Base-by-base conservation (phyloP, 2,329 filamentous ascomycete genomes). In the Beauveria scarabaeidicola region DNA sequence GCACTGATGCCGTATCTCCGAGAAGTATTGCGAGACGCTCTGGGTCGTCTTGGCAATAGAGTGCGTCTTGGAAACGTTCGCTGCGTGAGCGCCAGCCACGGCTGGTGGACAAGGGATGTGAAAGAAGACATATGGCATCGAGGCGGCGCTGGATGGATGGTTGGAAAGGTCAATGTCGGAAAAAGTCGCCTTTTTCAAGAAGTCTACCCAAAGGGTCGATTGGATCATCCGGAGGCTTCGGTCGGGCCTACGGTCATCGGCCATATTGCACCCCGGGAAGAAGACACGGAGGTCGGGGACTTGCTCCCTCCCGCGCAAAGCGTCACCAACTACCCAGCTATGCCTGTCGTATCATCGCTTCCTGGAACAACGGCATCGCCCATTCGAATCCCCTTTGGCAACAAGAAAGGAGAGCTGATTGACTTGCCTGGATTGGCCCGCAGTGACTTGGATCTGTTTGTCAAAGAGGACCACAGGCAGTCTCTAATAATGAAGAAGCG, bases 121-220 rank as follows among this genome's bases (percentile, higher is more conserved):
- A 96, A 90, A 71, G 87, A 96, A 65, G 87, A 92, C 52, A 91
- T 99, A 51, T 92, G 86, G 81, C 76, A 85, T 47, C 83, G 90
- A 52, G 91, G 91, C 4, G 93, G 93, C 5, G 94, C 87, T 17
- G 87, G 89, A 17, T 99, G 94, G 93, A 87, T 99, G 79, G 89
- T 99, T 3, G 94, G 94, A n/a, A 97, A 96, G 73, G 91, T 91
- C 63, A 99, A 99, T 69, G 95, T 97, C 2, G 95, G 94, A 25
- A 99, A 99, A 74, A 97, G 93, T 66, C 88, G 88, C 68, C 81
- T 99, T 2, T 96, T 97, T 62, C 87, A 94, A 66, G 83, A 86
- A 5, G 85, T 97, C 8, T 96, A 92, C 67, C 93, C 95, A 4
- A 93, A 89, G 78, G 86, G 85, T 27, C 59, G 62, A 9, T 19